Percentiles rank a stretch among this genome's conserved stretches.
phyloP scores from a whole-genome alignment of 2,329 filamentous ascomycete species.

The Graphiopsis chlorocephala region DNA sequence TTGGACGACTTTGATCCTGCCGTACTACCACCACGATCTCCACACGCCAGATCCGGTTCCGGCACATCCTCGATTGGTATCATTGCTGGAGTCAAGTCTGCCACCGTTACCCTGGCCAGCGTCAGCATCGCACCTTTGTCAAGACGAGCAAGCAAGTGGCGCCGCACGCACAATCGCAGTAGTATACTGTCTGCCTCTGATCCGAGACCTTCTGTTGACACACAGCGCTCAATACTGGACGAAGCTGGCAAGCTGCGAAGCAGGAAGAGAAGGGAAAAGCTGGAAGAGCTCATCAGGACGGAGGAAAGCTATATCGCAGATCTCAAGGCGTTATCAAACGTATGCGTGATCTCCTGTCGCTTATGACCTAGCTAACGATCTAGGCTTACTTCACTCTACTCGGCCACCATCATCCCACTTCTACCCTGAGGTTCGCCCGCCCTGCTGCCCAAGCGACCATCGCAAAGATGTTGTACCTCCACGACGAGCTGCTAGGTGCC shows the following conservation, averaged over 20 bases:
- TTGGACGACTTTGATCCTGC: conserved; percentile 35
- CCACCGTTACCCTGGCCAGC: conserved; percentile 73
- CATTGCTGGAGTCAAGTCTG: conserved; percentile 76
- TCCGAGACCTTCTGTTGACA: conserved; percentile 62
- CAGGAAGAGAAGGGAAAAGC: conserved; percentile 70
- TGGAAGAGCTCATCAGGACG: conserved; percentile 81
- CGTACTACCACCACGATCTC: conserved; percentile 14
- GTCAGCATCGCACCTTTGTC: conserved; percentile 66
- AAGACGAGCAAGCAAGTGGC: conserved; percentile 53
- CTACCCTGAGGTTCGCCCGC: conserved; percentile 27
- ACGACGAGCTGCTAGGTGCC: conserved; percentile 75
- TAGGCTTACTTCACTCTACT: conserved; percentile 46
- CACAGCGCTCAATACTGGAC: conserved; percentile 55
- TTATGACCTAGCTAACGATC: conserved; percentile 15
- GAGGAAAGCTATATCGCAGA: conserved; percentile 89
- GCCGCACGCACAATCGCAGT: conserved; percentile 58
- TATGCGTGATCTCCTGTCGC: conserved; percentile 41
- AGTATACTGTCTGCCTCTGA: conserved; percentile 63
- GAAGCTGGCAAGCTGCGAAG: conserved; percentile 69
- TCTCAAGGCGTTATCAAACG: conserved; percentile 81
- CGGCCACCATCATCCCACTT: conserved; percentile 26
- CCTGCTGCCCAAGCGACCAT: conserved; percentile 31
- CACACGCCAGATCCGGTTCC: conserved; percentile 49
- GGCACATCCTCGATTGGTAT: conserved; percentile 76
- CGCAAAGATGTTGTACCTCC: conserved; percentile 74